Evolutionary conservation across 495 filamentous ascomycete species (phyloP).

Genomic region (Cairneyella variabilis): DNA sequence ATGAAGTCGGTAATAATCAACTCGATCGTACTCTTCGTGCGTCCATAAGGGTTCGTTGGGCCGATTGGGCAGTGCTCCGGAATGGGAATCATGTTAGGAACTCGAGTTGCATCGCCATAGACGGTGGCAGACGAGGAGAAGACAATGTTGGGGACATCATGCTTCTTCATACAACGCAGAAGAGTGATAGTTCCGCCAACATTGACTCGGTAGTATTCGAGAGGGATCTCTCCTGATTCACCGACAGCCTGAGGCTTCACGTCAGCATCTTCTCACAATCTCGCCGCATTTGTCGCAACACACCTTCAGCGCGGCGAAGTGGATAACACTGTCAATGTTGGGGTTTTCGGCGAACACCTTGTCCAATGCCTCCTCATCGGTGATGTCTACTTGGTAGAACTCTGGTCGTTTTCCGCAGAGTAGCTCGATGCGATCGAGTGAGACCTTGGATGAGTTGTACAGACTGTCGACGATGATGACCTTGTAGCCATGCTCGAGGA

Average conservation of each 20-base stretch:
- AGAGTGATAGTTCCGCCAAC: conserved; percentile 90
- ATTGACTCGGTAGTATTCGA: conserved; percentile 97
- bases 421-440: conserved; percentile 86
- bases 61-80: conserved; percentile 94
- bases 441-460: conserved; percentile 90
- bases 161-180: conserved; percentile 77
- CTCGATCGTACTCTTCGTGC: conserved; percentile 91
- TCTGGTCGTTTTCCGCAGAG: conserved; percentile 84
- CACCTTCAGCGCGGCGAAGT: conserved; percentile 97
- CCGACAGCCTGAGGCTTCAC: conserved; percentile 70
- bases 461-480: conserved; percentile 94
- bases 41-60: conserved; percentile 95
- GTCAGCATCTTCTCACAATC: not conserved
- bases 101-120: conserved; percentile 95
- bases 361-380: conserved; percentile 76
- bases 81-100: conserved; percentile 98
- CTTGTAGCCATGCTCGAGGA: conserved; percentile 91
- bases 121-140: conserved; percentile 96
- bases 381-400: conserved; percentile 86
- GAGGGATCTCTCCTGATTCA: conserved; percentile 89
- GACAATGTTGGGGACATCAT: conserved; percentile 94
- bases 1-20: conserved; percentile 86
- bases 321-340: conserved; percentile 94
- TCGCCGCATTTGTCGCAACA: not conserved
- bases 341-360: conserved; percentile 85